Percentiles rank a stretch among this genome's conserved stretches.
Evolutionary conservation across 1,139 yeast species (phyloP).

Genomic region (Meyerozyma sp.): DNA sequence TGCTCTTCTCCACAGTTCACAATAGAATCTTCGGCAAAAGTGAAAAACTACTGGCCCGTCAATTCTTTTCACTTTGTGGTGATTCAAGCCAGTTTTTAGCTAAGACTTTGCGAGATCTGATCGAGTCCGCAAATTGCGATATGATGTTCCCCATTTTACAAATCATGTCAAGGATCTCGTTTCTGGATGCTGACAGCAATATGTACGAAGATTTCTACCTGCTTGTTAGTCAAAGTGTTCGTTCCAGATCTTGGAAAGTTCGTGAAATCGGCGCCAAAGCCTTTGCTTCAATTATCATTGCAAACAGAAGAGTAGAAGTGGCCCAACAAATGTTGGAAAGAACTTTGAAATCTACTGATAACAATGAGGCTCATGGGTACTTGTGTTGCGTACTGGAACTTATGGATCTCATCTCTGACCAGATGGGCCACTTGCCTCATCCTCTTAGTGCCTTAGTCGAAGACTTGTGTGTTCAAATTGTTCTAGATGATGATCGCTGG

Average conservation of each 20-base stretch:
- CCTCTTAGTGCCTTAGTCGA: conserved; percentile 5
- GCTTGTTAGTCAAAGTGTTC: conserved; percentile 24
- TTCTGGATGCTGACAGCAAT: conserved; percentile 45
- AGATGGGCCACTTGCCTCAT: conserved; percentile 4
- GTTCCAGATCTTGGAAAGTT: conserved; percentile 64
- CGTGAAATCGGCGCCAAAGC: conserved; percentile 83
- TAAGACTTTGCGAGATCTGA: conserved; percentile 9
- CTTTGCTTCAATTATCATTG: conserved; percentile 45
- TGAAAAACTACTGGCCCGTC: conserved; percentile 46
- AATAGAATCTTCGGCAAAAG: conserved; percentile 66
- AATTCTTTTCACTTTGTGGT: conserved; percentile 61
- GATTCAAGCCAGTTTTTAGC: conserved; percentile 28
- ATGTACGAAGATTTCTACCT: conserved; percentile 42
- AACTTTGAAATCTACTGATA: conserved; percentile 4
- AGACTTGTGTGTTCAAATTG: neutral
- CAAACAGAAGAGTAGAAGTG: conserved; percentile 13
- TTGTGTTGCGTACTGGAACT: conserved; percentile 32
- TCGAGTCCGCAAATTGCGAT: conserved; percentile 28
- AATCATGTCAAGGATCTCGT: conserved; percentile 62
- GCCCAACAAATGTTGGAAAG: conserved; percentile 8
- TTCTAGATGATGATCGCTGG: conserved; percentile 17
- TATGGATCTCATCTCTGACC: conserved; percentile 20
- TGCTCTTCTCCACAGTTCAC: conserved; percentile 84
- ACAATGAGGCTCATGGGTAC: conserved; percentile 54
- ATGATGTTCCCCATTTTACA: conserved; percentile 72